phyloP scores from a whole-genome alignment of 371 early-diverging fungal species.

The Haplosporangium sp. region DNA sequence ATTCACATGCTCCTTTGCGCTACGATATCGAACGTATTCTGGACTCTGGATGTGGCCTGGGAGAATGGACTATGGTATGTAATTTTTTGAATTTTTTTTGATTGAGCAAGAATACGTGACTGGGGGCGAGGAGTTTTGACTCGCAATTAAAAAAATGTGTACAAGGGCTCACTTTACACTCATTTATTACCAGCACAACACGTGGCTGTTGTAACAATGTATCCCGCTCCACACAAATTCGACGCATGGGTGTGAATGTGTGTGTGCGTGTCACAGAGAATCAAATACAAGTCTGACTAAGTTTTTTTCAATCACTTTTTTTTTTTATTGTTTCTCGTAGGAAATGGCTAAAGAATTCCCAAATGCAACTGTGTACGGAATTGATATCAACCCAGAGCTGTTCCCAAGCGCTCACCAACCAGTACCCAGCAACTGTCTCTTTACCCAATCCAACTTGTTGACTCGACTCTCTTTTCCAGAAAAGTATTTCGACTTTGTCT shows the following conservation, averaged over 20 bases:
- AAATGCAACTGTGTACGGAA: constrained; percentile 52
- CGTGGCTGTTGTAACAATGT: too few relatives aligned
- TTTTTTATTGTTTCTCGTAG: constrained; percentile 14
- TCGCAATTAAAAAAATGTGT: too few relatives aligned
- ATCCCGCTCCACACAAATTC: background rate
- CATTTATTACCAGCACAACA: too few relatives aligned
- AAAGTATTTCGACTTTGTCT: constrained; percentile 53
- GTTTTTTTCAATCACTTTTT: too few relatives aligned
- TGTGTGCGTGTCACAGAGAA: too few relatives aligned
- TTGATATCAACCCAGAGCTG: constrained; percentile 54
- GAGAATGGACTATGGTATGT: constrained; percentile 55
- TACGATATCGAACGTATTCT: constrained; percentile 50
- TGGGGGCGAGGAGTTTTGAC: too few relatives aligned
- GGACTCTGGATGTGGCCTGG: constrained; percentile 55
- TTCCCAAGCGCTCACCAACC: constrained; percentile 36
- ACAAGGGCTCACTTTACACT: too few relatives aligned
- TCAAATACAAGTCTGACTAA: too few relatives aligned
- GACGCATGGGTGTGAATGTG: background rate
- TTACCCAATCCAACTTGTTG: constrained; percentile 41
- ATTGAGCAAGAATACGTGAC: too few relatives aligned
- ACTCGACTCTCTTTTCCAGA: constrained; percentile 51
- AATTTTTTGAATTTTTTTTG: too few relatives aligned
- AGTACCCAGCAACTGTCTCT: constrained; percentile 51
- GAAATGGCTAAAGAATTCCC: constrained; percentile 56
- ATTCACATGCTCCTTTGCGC: constrained; percentile 51